Conservation (phyloP, 108 stramenopile species). For the Chaetoceros muelleri region DNA sequence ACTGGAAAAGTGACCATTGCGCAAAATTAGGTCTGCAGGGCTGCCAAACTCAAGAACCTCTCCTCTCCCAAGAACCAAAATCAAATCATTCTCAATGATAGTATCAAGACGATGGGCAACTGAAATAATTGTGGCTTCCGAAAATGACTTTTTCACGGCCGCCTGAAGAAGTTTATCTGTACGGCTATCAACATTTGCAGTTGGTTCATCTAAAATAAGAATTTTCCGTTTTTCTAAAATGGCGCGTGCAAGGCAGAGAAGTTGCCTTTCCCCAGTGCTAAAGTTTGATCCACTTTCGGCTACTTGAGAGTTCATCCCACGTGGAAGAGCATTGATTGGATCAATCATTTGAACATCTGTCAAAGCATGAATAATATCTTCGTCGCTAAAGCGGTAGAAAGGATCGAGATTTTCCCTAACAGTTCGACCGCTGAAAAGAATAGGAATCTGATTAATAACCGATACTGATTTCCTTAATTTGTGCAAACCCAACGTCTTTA, state of each 20-base stretch:
- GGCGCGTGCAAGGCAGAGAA: constrained; percentile 90
- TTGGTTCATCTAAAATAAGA: constrained; percentile 87
- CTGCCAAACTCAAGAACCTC: constrained; percentile 77
- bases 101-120: constrained; percentile 95
- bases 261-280: constrained; percentile 85
- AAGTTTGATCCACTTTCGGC: constrained; percentile 90
- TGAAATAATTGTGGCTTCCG: constrained; percentile 73
- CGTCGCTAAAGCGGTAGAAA: constrained; percentile 40
- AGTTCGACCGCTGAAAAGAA: constrained; percentile 84
- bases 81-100: constrained; percentile 81
- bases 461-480: constrained; percentile 70
- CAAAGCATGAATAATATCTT: constrained; percentile 39
- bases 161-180: constrained; percentile 84
- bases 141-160: constrained; percentile 53
- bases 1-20: constrained; percentile 20
- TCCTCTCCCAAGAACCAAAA: constrained; percentile 87
- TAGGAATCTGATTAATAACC: constrained; percentile 91
- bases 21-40: constrained; percentile 56
- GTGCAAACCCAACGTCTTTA: constrained; percentile 68
- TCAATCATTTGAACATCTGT: constrained; percentile 61
- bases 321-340: constrained; percentile 44
- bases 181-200: constrained; percentile 76
- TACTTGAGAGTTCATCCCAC: constrained; percentile 60
- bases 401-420: constrained; percentile 94
- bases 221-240: constrained; percentile 71